phyloP scores from a whole-genome alignment of 352 stramenopile genomes.

The Phytophthora pisi region DNA sequence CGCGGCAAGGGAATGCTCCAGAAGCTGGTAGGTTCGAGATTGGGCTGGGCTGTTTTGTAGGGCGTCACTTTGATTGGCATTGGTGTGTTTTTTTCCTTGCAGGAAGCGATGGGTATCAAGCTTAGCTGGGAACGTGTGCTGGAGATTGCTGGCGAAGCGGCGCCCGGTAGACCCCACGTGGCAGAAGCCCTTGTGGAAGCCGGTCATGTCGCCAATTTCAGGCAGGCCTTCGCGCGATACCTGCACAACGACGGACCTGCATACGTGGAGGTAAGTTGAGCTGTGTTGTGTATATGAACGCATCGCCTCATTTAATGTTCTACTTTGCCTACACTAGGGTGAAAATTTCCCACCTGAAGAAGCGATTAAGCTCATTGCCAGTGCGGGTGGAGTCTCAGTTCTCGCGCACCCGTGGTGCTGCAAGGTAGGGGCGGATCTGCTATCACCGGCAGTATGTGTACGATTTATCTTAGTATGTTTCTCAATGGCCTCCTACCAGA shows the following conservation, averaged over 20 bases:
- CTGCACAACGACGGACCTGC: slow-evolving; percentile 83
- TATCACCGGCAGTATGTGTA: not conserved
- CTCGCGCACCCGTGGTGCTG: slow-evolving; percentile 89
- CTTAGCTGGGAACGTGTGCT: slow-evolving; percentile 82
- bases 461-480: not conserved
- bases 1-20: slow-evolving; percentile 83
- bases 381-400: slow-evolving; percentile 77
- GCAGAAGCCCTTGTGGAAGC: slow-evolving; percentile 80
- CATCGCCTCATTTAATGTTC: not conserved
- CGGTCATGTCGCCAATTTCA: slow-evolving; percentile 77
- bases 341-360: slow-evolving; percentile 86
- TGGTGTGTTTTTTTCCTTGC: not conserved
- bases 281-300: not conserved
- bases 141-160: slow-evolving; percentile 82
- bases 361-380: slow-evolving; percentile 86
- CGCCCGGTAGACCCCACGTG: slow-evolving; percentile 79
- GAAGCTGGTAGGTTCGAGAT: slow-evolving; percentile 61
- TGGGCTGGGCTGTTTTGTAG: not conserved
- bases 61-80: not conserved
- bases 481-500: slow-evolving; percentile 29
- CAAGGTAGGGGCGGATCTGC: slow-evolving; percentile 46
- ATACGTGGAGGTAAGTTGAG: slow-evolving; percentile 70
- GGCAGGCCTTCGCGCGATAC: slow-evolving; percentile 82
- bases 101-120: slow-evolving; percentile 86
- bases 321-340: slow-evolving; percentile 41